These are phyloP conservation scores for Ascochyta fabae DNA, from an alignment of 2,329 filamentous ascomycete species.

Conservation along the genomic window DNA sequence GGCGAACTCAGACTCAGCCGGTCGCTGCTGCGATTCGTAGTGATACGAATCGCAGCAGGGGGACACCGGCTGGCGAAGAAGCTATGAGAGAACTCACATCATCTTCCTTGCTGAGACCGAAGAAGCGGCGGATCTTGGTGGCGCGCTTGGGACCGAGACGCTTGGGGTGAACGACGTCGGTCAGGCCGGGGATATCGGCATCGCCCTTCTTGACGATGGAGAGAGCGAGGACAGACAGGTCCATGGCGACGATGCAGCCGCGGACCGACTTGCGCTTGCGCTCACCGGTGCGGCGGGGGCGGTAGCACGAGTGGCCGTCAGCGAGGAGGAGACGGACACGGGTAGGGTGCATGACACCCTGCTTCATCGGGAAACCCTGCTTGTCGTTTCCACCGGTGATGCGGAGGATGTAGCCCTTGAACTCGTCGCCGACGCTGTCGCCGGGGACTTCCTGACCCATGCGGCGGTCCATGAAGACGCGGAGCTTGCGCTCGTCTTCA, in stretches of 20 bases:
- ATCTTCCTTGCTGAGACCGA: conserved; percentile 99
- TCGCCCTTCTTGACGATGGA: conserved; percentile 98
- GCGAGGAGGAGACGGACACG: conserved; percentile 96
- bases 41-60: conserved; percentile 4
- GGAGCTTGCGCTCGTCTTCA: conserved; percentile 99
- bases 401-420: conserved; percentile 99
- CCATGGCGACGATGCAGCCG: conserved; percentile 96
- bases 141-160: conserved; percentile 99
- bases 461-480: conserved; percentile 98
- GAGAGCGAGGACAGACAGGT: conserved; percentile 93
- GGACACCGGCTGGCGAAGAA: conserved; percentile 68
- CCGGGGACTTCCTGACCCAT: conserved; percentile 92
- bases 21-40: conserved; percentile 22
- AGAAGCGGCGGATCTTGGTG: conserved; percentile 99
- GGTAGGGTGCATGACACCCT: conserved; percentile 98
- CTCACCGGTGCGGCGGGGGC: conserved; percentile 95
- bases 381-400: conserved; percentile 99
- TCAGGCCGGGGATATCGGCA: conserved; percentile 89
- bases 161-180: conserved; percentile 98
- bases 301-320: conserved; percentile 99
- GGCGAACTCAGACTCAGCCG: conserved; percentile 57
- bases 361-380: conserved; percentile 99
- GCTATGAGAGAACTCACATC: conserved; percentile 82
- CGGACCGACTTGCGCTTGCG: conserved; percentile 99
- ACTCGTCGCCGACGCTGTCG: conserved; percentile 97